A percentile compares a stretch with the other conserved stretches of the same genome.
Evolutionary conservation across 768 basidiomycete species (phyloP).

Genomic region (Pleurotus djamor): DNA sequence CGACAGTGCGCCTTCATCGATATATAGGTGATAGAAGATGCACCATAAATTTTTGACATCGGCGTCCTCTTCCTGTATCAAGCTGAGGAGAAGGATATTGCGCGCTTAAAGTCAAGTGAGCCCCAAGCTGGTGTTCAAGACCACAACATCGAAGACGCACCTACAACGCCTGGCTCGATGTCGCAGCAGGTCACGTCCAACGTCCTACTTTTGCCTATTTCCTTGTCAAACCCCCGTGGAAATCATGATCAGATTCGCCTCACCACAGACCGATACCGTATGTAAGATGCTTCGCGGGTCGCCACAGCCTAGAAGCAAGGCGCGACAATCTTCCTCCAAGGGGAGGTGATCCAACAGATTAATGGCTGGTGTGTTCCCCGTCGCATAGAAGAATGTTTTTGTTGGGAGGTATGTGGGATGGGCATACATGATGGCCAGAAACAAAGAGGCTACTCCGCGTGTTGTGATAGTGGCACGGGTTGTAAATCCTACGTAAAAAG

Average conservation of each 20-base stretch:
- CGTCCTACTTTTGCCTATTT: constrained; percentile 17
- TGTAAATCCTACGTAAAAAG: neutral
- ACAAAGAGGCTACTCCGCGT: neutral
- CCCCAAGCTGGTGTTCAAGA: neutral
- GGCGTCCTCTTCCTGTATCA: constrained; percentile 31
- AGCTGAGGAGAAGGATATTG: constrained; percentile 42
- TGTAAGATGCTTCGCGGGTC: constrained; percentile 55
- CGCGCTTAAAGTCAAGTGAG: constrained; percentile 30
- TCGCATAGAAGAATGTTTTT: constrained; percentile 51
- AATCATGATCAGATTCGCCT: constrained; percentile 12
- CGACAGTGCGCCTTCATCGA: constrained; percentile 31
- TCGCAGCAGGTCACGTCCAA: constrained; percentile 54
- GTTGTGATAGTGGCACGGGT: too few species aligned
- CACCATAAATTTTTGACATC: constrained; percentile 30
- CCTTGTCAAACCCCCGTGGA: neutral
- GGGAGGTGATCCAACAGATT: constrained; percentile 45
- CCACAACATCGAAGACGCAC: constrained; percentile 21
- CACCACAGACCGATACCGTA: constrained; percentile 29
- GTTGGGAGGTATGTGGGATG: constrained; percentile 41
- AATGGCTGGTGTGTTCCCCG: constrained; percentile 58
- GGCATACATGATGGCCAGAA: constrained; percentile 30
- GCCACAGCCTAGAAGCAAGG: constrained; percentile 56
- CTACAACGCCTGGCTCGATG: constrained; percentile 43
- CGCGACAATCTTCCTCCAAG: constrained; percentile 42
- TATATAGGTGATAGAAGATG: constrained; percentile 46